phyloP scores from a whole-genome alignment of 306 rosid species.

The Sesbania bispinosa region DNA sequence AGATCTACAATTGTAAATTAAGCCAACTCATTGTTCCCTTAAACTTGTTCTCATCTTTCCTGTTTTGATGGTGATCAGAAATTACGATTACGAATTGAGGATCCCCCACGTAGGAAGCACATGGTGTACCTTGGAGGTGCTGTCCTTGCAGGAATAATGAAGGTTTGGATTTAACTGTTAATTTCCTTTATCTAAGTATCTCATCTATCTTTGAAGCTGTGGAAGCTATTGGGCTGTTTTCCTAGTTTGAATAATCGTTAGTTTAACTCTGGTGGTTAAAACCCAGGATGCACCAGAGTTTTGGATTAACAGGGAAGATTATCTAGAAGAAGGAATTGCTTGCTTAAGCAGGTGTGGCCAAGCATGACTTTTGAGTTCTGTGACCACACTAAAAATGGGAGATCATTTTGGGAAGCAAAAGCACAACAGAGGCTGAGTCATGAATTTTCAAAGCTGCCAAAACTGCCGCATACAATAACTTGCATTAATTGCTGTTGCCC shows the following conservation, averaged over 20 bases:
- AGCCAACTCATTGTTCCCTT: background rate
- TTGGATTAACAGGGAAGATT: conserved; percentile 97
- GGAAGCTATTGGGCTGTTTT: background rate
- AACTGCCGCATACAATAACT: conserved; percentile 24
- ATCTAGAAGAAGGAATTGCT: conserved; percentile 93
- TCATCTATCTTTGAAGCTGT: conserved; percentile 1
- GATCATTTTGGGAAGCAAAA: conserved; percentile 30
- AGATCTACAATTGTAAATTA: background rate
- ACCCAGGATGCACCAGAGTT: conserved; percentile 95
- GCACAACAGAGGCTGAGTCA: conserved; percentile 24
- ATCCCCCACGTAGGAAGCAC: conserved; percentile 98
- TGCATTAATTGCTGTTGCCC: conserved; percentile 9
- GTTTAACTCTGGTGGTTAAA: conserved; percentile 32
- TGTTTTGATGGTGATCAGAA: conserved; percentile 49
- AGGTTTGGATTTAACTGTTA: conserved; percentile 47
- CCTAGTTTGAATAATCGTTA: conserved; percentile 8
- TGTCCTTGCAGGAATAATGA: conserved; percentile 98
- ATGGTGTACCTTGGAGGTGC: conserved; percentile 99
- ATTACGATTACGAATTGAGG: conserved; percentile 88
- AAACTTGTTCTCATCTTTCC: conserved; percentile 5
- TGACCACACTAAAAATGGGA: conserved; percentile 14
- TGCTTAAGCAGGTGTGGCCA: conserved; percentile 86
- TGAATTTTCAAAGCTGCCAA: conserved; percentile 28
- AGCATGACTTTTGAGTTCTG: conserved; percentile 59
- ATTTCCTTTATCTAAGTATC: background rate